A percentile compares a stretch with the other conserved stretches of the same genome.
phyloP scores from a whole-genome alignment of 768 basidiomycete genomes.

The Trametopsis cervina region DNA sequence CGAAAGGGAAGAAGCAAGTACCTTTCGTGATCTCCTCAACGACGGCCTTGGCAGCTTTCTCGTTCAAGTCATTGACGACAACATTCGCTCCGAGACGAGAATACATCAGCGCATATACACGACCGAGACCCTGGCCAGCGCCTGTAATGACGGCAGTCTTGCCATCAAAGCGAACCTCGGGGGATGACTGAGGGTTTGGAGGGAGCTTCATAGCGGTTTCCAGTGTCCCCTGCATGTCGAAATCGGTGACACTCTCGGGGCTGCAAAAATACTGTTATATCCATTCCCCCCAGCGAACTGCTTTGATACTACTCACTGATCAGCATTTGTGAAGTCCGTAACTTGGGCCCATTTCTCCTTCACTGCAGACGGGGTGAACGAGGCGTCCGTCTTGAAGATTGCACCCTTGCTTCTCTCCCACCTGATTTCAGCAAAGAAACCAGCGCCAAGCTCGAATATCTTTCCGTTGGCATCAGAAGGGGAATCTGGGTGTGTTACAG shows the following conservation, averaged over 20 bases:
- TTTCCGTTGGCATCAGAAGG: conserved; percentile 73
- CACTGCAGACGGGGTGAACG: conserved; percentile 93
- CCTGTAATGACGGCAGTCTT: conserved; percentile 94
- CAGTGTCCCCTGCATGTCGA: conserved; percentile 49
- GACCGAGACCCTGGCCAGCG: conserved; percentile 90
- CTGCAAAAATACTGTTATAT: conserved; percentile 29
- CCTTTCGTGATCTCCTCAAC: conserved; percentile 83
- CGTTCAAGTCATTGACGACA: conserved; percentile 91
- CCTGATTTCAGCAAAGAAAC: conserved; percentile 84
- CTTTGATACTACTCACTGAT: conserved; percentile 43
- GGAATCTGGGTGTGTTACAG: conserved; percentile 75
- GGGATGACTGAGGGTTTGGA: conserved; percentile 60
- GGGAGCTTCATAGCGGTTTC: conserved; percentile 56
- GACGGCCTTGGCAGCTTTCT: conserved; percentile 75
- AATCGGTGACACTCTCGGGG: conserved; percentile 57
- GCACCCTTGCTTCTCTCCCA: conserved; percentile 89
- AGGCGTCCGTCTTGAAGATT: conserved; percentile 83
- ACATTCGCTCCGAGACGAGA: conserved; percentile 92
- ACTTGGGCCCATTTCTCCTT: conserved; percentile 80
- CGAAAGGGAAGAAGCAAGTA: conserved; percentile 23
- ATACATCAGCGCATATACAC: conserved; percentile 89
- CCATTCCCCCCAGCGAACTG: too few species aligned
- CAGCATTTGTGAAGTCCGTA: conserved; percentile 67
- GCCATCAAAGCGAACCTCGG: conserved; percentile 74
- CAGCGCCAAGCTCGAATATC: conserved; percentile 91